Conservation (phyloP, 2,329 filamentous ascomycete genomes). For the Aspergillus floridensis region DNA sequence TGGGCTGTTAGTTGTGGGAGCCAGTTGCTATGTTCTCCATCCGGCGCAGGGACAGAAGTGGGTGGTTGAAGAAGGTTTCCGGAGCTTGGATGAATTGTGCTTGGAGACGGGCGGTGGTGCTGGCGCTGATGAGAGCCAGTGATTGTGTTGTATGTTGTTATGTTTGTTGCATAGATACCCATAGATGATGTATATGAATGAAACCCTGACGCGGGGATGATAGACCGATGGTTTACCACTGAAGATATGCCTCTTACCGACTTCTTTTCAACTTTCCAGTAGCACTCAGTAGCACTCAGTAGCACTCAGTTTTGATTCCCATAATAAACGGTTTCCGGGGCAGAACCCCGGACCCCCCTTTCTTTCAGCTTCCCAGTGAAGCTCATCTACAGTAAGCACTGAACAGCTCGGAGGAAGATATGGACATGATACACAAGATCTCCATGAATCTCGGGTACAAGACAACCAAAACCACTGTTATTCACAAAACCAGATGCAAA, state of each 20-base stretch:
- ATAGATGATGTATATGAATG: neutral
- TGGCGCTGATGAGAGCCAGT: neutral
- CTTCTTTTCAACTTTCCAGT: too few relatives aligned
- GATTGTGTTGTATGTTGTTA: slow-evolving; percentile 21
- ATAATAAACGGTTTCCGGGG: too few relatives aligned
- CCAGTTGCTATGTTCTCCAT: slow-evolving; percentile 75
- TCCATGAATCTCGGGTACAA: too few relatives aligned
- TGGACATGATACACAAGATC: neutral
- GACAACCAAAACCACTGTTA: too few relatives aligned
- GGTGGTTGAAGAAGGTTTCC: slow-evolving; percentile 85
- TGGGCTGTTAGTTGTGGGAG: slow-evolving; percentile 80
- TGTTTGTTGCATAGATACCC: slow-evolving; percentile 10
- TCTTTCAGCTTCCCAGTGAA: too few relatives aligned
- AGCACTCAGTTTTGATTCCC: too few relatives aligned
- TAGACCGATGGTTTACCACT: neutral
- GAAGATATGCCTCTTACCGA: too few relatives aligned
- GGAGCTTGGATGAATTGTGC: slow-evolving; percentile 61
- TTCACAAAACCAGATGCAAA: too few relatives aligned
- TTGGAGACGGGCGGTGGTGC: neutral
- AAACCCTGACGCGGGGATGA: neutral
- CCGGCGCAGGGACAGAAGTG: slow-evolving; percentile 63
- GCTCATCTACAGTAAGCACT: too few relatives aligned
- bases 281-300: too few relatives aligned
- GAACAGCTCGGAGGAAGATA: too few relatives aligned
- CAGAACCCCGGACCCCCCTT: too few relatives aligned